Evolutionary conservation across 129 eudicot genomes (phyloP).

Genomic region (Chrysanthemum seticuspe): DNA sequence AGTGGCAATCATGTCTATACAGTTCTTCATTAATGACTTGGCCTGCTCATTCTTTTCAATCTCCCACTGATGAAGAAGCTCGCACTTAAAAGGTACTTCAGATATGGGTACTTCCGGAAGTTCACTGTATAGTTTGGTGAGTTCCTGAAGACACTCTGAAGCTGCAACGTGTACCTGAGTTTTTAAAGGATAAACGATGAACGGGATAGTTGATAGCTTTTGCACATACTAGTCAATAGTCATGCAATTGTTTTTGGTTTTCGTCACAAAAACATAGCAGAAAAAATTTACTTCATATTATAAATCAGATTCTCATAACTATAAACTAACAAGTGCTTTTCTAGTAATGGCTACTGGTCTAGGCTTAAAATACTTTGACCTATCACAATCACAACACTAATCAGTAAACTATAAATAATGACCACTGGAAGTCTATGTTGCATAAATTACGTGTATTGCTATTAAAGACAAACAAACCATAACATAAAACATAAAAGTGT

Average conservation of each 20-base stretch:
- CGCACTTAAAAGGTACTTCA: slow-evolving; percentile 49
- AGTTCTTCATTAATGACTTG: slow-evolving; percentile 66
- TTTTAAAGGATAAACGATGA: neutral
- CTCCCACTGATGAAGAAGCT: slow-evolving; percentile 61
- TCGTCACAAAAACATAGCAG: neutral
- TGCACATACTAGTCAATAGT: neutral
- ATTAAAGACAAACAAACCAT: too few relatives aligned
- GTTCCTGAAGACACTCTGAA: slow-evolving; percentile 77
- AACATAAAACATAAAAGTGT: too few relatives aligned
- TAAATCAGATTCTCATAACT: neutral
- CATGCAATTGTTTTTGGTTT: neutral
- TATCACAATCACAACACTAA: too few relatives aligned
- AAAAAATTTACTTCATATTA: neutral
- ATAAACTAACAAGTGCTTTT: neutral
- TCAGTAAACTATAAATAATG: too few relatives aligned
- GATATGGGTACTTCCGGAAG: slow-evolving; percentile 28
- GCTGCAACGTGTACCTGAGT: slow-evolving; percentile 86
- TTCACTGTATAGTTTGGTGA: slow-evolving; percentile 40
- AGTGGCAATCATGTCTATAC: slow-evolving; percentile 55
- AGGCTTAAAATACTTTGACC: too few relatives aligned
- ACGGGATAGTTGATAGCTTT: neutral
- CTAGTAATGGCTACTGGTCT: neutral
- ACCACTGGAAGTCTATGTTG: too few relatives aligned
- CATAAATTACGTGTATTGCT: too few relatives aligned
- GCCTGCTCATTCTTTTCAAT: slow-evolving; percentile 81